A percentile compares a stretch with the other conserved stretches of the same genome.
phyloP scores from a whole-genome alignment of 2,329 filamentous ascomycete genomes.

The Xylaria sp. region DNA sequence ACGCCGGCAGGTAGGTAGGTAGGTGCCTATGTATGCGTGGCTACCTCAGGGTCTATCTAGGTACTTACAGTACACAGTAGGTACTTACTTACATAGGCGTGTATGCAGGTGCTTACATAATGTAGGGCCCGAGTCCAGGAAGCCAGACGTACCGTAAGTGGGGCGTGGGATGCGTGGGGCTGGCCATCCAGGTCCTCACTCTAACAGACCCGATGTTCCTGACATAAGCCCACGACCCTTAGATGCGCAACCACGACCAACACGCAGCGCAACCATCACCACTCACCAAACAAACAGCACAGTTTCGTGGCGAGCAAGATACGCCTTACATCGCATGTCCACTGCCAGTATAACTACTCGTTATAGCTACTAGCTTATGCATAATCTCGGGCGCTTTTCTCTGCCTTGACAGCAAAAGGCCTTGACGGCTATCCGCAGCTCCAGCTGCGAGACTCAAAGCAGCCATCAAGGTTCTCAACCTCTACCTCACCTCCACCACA shows the following conservation, averaged over 20 bases:
- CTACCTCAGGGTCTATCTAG: too few relatives aligned
- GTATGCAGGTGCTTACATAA: too few relatives aligned
- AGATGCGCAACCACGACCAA: background rate
- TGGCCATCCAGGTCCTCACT: too few relatives aligned
- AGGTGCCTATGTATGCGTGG: too few relatives aligned
- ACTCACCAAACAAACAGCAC: background rate
- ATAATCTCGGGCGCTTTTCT: background rate
- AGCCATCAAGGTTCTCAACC: conserved; percentile 27
- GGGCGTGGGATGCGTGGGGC: too few relatives aligned
- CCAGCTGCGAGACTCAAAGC: background rate
- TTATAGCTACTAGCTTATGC: too few relatives aligned
- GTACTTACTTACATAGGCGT: too few relatives aligned
- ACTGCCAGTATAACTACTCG: background rate
- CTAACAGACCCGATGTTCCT: too few relatives aligned
- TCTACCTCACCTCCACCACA: background rate
- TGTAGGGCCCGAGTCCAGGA: too few relatives aligned
- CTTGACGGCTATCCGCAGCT: background rate
- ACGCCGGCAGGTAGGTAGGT: too few relatives aligned
- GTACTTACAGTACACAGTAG: too few relatives aligned
- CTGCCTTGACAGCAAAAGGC: background rate
- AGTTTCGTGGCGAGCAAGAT: background rate
- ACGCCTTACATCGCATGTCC: background rate
- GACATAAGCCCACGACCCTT: background rate
- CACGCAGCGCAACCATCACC: background rate
- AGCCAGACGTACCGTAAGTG: too few relatives aligned